Evolutionary conservation across 1,284 basidiomycete genomes (phyloP).

Genomic region (Trametes pubescens): DNA sequence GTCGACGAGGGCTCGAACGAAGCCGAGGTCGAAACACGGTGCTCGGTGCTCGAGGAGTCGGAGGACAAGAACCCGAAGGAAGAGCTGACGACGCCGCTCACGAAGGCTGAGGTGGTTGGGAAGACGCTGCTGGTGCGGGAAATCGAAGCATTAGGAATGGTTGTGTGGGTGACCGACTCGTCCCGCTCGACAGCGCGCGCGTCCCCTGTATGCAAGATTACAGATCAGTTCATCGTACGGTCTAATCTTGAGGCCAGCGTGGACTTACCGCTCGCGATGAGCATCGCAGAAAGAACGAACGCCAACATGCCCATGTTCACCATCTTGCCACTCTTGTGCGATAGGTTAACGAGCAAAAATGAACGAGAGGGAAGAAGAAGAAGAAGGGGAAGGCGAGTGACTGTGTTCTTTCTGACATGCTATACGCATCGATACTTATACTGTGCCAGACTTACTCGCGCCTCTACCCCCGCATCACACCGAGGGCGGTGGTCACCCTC

Average conservation of each 20-base stretch:
- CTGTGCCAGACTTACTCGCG: neutral
- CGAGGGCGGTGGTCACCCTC: neutral
- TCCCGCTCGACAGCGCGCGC: conserved; percentile 3
- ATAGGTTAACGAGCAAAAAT: neutral
- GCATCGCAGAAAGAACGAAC: conserved; percentile 1
- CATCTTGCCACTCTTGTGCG: neutral
- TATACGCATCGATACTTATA: neutral
- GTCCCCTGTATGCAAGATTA: neutral
- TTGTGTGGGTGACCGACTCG: neutral
- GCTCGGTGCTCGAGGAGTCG: neutral
- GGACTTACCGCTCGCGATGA: neutral
- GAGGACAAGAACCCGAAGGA: neutral
- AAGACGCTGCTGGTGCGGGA: neutral
- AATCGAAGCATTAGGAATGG: neutral
- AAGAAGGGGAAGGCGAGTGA: neutral
- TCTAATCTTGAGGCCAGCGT: too few relatives aligned
- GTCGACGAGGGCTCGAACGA: neutral
- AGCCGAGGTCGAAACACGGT: neutral
- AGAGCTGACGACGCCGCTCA: neutral
- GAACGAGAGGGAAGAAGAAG: neutral
- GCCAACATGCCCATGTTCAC: neutral
- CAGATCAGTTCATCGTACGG: neutral
- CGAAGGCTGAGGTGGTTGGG: neutral
- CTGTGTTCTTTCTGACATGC: neutral
- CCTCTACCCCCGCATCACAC: neutral